A percentile compares a stretch with the other conserved stretches of the same genome.
Evolutionary conservation across 768 basidiomycete genomes (phyloP).

Genomic region (Nevesoporus exiguus): DNA sequence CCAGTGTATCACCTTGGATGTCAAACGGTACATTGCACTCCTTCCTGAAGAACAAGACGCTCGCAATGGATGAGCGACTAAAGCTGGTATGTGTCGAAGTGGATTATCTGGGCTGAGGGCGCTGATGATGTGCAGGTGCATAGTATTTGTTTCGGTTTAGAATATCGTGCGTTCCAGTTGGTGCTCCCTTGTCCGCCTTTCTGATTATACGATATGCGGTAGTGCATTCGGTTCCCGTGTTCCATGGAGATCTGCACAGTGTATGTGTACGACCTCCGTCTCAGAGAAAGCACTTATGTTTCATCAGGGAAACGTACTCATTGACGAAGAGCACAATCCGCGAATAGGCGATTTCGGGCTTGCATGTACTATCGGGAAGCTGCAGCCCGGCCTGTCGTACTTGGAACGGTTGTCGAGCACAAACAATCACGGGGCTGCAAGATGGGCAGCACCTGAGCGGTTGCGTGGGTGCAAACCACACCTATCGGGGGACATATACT

Average conservation of each 20-base stretch:
- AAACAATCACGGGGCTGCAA: not conserved
- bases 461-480: not conserved
- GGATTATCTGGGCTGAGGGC: not conserved
- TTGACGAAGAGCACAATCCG: not conserved
- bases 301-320: not conserved
- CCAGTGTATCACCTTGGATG: not conserved
- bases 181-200: not conserved
- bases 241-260: not conserved
- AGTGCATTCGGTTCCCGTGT: not conserved
- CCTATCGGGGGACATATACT: not conserved
- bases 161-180: not conserved
- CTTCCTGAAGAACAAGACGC: not conserved
- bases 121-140: not conserved
- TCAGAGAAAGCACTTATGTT: not conserved
- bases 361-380: not conserved
- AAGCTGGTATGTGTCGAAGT: not conserved
- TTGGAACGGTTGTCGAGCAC: not conserved
- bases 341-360: not conserved
- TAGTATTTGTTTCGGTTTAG: not conserved
- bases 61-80: not conserved
- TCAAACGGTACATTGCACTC: not conserved
- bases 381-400: not conserved
- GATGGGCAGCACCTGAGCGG: not conserved
- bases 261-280: not conserved
- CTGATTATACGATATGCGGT: not conserved